Evolutionary conservation across 352 stramenopile species (phyloP).

Genomic region (Pythium rhizo-oryzae): DNA sequence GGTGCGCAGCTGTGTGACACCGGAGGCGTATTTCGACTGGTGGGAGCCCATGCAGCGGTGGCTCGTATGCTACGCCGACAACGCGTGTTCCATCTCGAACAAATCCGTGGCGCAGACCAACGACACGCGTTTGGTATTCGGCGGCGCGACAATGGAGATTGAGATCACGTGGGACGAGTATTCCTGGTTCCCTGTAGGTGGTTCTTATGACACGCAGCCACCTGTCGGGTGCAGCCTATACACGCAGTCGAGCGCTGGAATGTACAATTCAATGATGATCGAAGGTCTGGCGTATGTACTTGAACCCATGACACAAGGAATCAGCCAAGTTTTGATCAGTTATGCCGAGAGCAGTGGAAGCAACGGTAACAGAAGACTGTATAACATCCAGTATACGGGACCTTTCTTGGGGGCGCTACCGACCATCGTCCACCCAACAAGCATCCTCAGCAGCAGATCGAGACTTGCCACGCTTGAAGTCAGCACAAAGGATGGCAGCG

Average conservation of each 20-base stretch:
- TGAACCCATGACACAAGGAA: background rate
- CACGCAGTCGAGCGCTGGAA: background rate
- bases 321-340: background rate
- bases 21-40: background rate
- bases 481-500: background rate
- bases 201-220: background rate
- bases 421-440: background rate
- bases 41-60: conserved; percentile 12
- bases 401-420: conserved; percentile 2
- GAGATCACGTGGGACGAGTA: too few species aligned
- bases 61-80: conserved; percentile 3
- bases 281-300: background rate
- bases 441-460: background rate
- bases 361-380: background rate
- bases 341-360: background rate
- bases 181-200: too few species aligned
- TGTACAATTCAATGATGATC: background rate
- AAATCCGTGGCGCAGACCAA: too few species aligned
- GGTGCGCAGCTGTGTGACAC: background rate
- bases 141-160: too few species aligned
- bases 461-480: background rate
- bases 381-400: background rate
- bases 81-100: background rate
- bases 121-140: too few species aligned
- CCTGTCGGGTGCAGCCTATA: background rate